Evolutionary conservation across 805 yeast species (phyloP), one percentile per base, ranked within the genome.

Genomic region (Saccharomycopsis selenospora): DNA sequence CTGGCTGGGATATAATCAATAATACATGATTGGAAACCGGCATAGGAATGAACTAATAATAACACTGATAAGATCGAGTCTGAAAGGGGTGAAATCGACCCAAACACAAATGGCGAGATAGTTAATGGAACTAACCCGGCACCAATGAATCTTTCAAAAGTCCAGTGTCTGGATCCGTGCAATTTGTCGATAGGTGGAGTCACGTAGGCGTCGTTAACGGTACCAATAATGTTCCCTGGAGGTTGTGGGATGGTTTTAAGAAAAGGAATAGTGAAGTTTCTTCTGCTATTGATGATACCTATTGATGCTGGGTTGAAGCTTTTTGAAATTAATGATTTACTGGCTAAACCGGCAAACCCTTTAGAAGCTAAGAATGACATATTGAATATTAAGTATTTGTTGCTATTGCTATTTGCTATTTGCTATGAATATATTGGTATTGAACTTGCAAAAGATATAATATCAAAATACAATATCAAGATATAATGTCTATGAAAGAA

Each of bases 111-210:
- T 20, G 98, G 96, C 20, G 81, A 68, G 36, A 82, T 74, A 25
- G 80, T 73, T 52, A 91, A 69, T 27, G 99, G 99, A 22, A 88
- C 74, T 63, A 90, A 69, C 8, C 82, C 78, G 14, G 82, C 64
- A 3, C 95, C 73, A 29, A 88, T 68, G 3, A 77, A 59, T 57
- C 86, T 78, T 72, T 91, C 99, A 58, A 82, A 80, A n/a, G 85
- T 71, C 99, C 99, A 91, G 71, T 90, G 98, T 64, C 79, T 75
- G 22, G 95, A 85, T 43, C 98, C 97, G 60, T 88, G 90, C 45
- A 71, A 61, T 55, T 72, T 77, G 59, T 76, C 71, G 3, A 80
- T 63, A 36, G 71, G 65, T 36, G 97, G 97, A 13, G 78, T 69
- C 28, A 70, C 67, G 59, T 74, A 84, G 13, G 98, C 89, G 54